Evolutionary conservation across 768 basidiomycete species (phyloP), one percentile per base, ranked within the genome.

Genomic region (Suillus ampliporus): DNA sequence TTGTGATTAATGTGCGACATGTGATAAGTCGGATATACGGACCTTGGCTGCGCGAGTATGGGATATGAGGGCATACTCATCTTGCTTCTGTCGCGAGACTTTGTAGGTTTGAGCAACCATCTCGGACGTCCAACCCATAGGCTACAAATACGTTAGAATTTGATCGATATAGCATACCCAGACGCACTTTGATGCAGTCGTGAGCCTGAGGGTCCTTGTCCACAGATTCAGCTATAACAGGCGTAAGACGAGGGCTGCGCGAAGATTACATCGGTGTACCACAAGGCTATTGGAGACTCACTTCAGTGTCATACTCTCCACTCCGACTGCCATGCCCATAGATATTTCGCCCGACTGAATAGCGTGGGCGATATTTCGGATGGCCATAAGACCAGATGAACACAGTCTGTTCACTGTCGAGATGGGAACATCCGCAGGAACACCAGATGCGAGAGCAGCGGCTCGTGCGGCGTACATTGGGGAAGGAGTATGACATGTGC

Each of bases 61-160:
- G 9, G 94, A 96, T 58, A 92, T 86, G 58, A 93, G 82, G 0
- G 96, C 96, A 72, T 93, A 96, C 60, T 92, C 84, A 74, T 99
- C 97, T 76, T 98, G 96, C 68, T 83, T 89, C 71, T 87, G 78
- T 40, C 96, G 89, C 5, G 92, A 81, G 62, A 95, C 76, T n/a
- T 87, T 83, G 78, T 88, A 95, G 9, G 84, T 79, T 69, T 89
- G 75, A n/a, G 94, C 92, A 23, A 95, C 92, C 87, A 92, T 89
- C 75, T 95, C 94, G 5, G 92, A 92, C 1, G 94, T 95, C 94
- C 94, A 99, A 56, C 95, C 95, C 95, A 95, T 95, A 13, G 92
- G 90, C 90, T 94, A 64, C 21, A 50, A 50, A 13, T 14, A 34
- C 4, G n/a, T 51, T 5, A 61, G 60, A 13, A 28, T 40, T 38